Conservation (phyloP, 768 basidiomycete genomes). For the Galerina sulciceps region DNA sequence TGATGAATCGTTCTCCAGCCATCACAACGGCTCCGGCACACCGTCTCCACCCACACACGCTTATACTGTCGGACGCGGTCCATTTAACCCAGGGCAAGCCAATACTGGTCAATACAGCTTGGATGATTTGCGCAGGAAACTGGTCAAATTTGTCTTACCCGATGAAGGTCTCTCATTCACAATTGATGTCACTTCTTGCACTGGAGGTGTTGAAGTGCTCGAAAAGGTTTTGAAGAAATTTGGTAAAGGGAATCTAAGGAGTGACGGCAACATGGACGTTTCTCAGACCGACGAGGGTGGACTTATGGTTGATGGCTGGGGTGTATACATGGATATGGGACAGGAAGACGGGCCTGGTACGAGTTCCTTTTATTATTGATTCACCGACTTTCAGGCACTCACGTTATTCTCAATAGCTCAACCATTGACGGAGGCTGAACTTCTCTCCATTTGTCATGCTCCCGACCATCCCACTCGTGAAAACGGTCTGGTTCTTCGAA, state of each 20-base stretch:
- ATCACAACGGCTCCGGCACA: constrained; percentile 38
- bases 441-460: constrained; percentile 83
- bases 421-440: constrained; percentile 79
- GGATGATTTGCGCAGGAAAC: constrained; percentile 73
- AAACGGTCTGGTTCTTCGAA: constrained; percentile 76
- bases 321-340: constrained; percentile 72
- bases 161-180: constrained; percentile 81
- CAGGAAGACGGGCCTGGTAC: constrained; percentile 56
- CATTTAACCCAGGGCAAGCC: constrained; percentile 55
- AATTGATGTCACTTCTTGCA: constrained; percentile 82
- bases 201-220: constrained; percentile 83
- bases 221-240: constrained; percentile 92
- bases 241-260: constrained; percentile 60
- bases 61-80: constrained; percentile 64
- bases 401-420: constrained; percentile 47
- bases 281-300: constrained; percentile 76
- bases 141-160: constrained; percentile 87
- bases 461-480: constrained; percentile 82
- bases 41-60: constrained; percentile 54
- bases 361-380: constrained; percentile 28
- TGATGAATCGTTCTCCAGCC: constrained; percentile 59
- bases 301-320: constrained; percentile 88
- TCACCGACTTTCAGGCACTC: not conserved
- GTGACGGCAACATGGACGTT: constrained; percentile 50
- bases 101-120: constrained; percentile 23